Conservation (phyloP, 208 protist genomes). For the Tritrichomonas musculus region DNA sequence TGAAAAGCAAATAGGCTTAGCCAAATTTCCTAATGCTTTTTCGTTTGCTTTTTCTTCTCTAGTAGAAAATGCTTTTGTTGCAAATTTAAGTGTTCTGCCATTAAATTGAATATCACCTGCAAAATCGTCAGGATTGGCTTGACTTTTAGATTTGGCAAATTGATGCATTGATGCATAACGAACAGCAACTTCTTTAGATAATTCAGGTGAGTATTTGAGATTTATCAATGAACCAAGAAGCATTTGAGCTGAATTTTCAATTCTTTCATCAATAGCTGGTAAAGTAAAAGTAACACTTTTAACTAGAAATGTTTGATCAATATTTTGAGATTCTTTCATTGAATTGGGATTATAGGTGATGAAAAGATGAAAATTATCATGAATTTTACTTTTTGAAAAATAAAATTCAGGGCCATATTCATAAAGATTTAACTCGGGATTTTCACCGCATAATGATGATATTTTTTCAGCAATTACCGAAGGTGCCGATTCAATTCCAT, state of each 20-base stretch:
- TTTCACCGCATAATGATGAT: not conserved
- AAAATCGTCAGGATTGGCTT: not conserved
- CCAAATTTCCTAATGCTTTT: not conserved
- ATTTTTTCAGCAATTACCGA: conserved; percentile 23
- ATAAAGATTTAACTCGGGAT: conserved; percentile 24
- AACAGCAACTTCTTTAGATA: not conserved
- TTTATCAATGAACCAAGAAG: not conserved
- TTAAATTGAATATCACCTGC: not conserved
- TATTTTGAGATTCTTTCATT: not conserved
- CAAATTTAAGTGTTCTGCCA: not conserved
- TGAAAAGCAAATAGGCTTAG: not conserved
- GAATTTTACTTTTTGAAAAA: not conserved
- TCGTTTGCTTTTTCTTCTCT: not conserved
- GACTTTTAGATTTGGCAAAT: not conserved
- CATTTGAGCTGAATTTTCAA: not conserved
- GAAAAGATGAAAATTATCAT: conserved; percentile 13
- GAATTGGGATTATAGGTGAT: conserved; percentile 9
- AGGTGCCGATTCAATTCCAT: conserved; percentile 17
- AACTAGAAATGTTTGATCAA: not conserved
- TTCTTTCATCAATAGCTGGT: not conserved
- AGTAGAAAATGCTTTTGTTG: not conserved
- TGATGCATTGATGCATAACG: not conserved
- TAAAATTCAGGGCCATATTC: not conserved
- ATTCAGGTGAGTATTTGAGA: not conserved
- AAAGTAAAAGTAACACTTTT: not conserved